A percentile compares a stretch with the other conserved stretches of the same genome.
Evolutionary conservation across 148 eudicot genomes (phyloP).

Genomic region (Vaccinium vitisidaea): DNA sequence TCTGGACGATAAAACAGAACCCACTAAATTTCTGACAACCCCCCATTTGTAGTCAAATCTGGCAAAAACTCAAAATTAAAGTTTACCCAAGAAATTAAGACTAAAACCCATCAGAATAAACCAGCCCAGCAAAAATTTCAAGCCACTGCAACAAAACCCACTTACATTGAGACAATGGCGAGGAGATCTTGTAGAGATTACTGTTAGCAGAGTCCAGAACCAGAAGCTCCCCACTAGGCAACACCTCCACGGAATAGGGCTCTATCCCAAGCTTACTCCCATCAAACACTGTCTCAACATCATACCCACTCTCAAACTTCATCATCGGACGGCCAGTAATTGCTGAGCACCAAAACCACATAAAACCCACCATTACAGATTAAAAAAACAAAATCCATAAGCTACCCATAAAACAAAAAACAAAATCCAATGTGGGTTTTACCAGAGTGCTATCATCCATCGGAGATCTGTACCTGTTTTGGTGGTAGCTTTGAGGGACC

Average conservation of each 20-base stretch:
- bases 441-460: not conserved
- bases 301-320: constrained; percentile 96
- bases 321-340: constrained; percentile 77
- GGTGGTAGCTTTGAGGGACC: constrained; percentile 81
- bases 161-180: constrained; percentile 90
- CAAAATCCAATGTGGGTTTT: not conserved
- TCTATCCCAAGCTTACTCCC: constrained; percentile 98
- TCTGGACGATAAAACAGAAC: constrained; percentile 19
- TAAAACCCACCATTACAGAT: constrained; percentile 19
- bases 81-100: not conserved
- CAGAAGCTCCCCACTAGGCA: constrained; percentile 87
- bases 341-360: constrained; percentile 41
- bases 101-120: not conserved
- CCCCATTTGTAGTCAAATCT: not conserved
- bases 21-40: constrained; percentile 13
- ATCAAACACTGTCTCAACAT: constrained; percentile 98
- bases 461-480: constrained; percentile 64
- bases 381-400: constrained; percentile 9
- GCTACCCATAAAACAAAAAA: constrained; percentile 10
- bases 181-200: constrained; percentile 86
- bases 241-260: constrained; percentile 72
- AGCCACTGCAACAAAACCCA: constrained; percentile 5
- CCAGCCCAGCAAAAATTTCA: not conserved
- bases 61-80: constrained; percentile 14
- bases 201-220: constrained; percentile 90